These are phyloP conservation scores for Tulasnella sp. DNA, from an alignment of 768 basidiomycete species.

Conservation along the genomic window DNA sequence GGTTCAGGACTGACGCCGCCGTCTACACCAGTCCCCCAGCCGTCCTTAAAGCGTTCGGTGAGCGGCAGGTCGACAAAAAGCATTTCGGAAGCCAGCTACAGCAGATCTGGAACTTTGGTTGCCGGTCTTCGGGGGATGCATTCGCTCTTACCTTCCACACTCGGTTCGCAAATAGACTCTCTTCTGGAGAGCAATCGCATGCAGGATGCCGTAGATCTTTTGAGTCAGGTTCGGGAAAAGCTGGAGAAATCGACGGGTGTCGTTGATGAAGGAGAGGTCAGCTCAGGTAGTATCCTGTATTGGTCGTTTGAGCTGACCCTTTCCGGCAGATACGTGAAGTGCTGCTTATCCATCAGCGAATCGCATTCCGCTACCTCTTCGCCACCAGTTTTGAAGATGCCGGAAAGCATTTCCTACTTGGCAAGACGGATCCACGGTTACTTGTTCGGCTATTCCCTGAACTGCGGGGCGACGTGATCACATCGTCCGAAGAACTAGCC, in stretches of 20 bases:
- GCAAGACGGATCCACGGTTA: constrained; percentile 73
- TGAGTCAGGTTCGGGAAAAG: constrained; percentile 16
- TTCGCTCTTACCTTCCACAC: constrained; percentile 54
- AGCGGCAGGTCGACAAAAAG: neutral
- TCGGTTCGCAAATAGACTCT: constrained; percentile 60
- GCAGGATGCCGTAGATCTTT: constrained; percentile 50
- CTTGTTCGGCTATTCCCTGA: constrained; percentile 71
- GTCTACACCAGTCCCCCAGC: constrained; percentile 8
- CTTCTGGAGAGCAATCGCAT: constrained; percentile 53
- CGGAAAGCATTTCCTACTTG: constrained; percentile 61
- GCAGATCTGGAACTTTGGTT: constrained; percentile 47
- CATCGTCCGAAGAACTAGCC: constrained; percentile 39
- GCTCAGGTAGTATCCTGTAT: too few relatives aligned
- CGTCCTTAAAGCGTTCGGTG: neutral
- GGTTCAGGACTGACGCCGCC: constrained; percentile 17
- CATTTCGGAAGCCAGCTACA: neutral
- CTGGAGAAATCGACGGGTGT: neutral
- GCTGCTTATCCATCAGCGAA: constrained; percentile 65
- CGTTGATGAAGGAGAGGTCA: neutral
- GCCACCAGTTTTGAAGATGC: constrained; percentile 81
- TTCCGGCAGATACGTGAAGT: constrained; percentile 34
- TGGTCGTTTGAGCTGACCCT: neutral
- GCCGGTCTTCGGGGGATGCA: constrained; percentile 48
- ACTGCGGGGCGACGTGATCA: constrained; percentile 51
- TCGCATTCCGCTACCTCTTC: constrained; percentile 66